Base-by-base conservation (phyloP, 2,329 filamentous ascomycete species). In the Calonectria montana region DNA sequence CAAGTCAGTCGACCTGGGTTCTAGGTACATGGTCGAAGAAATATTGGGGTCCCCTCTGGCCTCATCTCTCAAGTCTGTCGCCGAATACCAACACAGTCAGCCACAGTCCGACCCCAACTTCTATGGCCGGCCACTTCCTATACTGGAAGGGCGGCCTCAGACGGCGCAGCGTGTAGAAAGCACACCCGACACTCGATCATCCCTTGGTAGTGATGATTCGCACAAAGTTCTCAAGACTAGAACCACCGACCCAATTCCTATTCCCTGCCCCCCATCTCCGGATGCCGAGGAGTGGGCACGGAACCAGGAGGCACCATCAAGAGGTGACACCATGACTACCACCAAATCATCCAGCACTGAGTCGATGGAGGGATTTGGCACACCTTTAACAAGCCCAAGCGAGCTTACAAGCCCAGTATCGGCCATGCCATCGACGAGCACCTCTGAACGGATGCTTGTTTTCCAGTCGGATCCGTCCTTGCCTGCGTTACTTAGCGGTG, bases 381-480 rank as follows among this genome's bases (percentile, higher is more conserved):
- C 88, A 0, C 88, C 89, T 1, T 77, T 90, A 29, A 91, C 88
- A 1, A 90, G 87, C 75, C 88, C 88, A 0, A 89, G 88, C 76
- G 88, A 90, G 65, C 81, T 86, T 2, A 83, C 85, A 5, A 89
- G 88, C 72, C 88, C 89, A 5, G 81, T 87, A 6, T 86, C 84
- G 23, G 82, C 84, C 2, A 83, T 83, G 50, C 80, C 80, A 8
- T 81, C 83, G 5, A 82, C 82, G 71, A 83, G 82, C n/a, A 79
- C 83, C 1, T 84, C 86, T 4, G 87, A 88, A 7, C 84, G 86
- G 10, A 87, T 88, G 76, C 77, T 88, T 18, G 85, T 84, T 3
- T 92, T 91, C 79, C 89, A 89, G 67, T 92, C 91, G 3, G 91
- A 92, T 65, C 91, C 90, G 0, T 93, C 91, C 6, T 82, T 93